Percentiles rank a stretch among this genome's conserved stretches.
Evolutionary conservation across 2,329 filamentous ascomycete species (phyloP).

Genomic region (Colletotrichum tabaci): DNA sequence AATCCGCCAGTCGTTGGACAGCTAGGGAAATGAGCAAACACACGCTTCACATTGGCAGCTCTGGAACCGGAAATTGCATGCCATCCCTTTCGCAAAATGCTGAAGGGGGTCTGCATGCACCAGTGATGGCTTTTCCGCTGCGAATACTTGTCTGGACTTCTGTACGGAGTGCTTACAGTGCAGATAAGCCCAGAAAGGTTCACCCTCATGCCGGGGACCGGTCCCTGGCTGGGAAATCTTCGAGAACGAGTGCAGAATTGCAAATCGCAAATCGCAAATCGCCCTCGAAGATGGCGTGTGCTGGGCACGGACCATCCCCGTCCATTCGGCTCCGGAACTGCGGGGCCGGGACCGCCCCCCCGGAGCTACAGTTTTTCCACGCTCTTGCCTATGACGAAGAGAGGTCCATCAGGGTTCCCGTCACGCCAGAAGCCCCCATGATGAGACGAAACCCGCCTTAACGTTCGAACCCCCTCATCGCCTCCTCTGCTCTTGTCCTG

Average conservation of each 20-base stretch:
- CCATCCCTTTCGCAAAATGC: conserved; percentile 3
- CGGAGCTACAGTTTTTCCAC: conserved; percentile 38
- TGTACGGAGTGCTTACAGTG: too few species aligned
- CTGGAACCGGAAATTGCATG: conserved; percentile 20
- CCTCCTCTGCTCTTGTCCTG: neutral
- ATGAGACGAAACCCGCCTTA: conserved; percentile 35
- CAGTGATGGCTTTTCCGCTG: neutral
- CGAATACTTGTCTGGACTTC: too few species aligned
- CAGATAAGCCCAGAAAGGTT: too few species aligned
- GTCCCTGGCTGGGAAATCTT: neutral
- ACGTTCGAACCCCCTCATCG: conserved; percentile 9
- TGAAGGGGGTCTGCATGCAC: neutral
- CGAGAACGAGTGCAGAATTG: neutral
- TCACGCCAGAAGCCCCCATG: conserved; percentile 33
- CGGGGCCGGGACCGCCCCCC: neutral
- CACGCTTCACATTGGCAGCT: neutral
- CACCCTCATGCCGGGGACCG: too few species aligned
- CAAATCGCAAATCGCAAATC: neutral
- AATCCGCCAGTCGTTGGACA: conserved; percentile 3
- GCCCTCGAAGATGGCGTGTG: neutral
- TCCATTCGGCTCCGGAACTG: conserved; percentile 12
- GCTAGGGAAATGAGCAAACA: conserved; percentile 4
- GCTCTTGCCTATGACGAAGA: conserved; percentile 8
- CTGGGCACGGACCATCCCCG: conserved; percentile 9
- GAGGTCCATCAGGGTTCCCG: conserved; percentile 38